Percentiles rank a stretch among this genome's conserved stretches.
Evolutionary conservation across 306 rosid genomes (phyloP).

Genomic region (Heteromeles arbutifolia): DNA sequence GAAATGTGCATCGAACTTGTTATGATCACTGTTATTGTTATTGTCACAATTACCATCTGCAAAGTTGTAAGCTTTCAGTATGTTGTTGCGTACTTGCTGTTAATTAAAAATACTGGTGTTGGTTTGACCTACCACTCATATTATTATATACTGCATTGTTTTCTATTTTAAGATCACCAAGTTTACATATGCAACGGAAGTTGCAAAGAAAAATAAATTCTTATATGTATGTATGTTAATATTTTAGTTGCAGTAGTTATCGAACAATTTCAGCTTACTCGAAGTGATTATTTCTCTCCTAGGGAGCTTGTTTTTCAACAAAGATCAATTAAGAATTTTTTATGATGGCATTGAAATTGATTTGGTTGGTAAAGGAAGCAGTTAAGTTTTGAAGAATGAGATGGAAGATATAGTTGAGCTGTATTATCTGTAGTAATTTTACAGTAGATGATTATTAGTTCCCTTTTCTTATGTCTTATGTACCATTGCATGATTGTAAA

Average conservation of each 20-base stretch:
- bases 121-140: background rate
- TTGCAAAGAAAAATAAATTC: background rate
- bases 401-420: background rate
- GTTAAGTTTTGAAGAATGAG: background rate
- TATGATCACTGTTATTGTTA: background rate
- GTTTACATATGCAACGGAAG: background rate
- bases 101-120: background rate
- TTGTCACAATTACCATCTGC: background rate
- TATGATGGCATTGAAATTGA: background rate
- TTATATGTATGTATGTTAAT: background rate
- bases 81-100: background rate
- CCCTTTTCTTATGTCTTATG: background rate
- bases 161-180: background rate
- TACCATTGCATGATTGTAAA: constrained; percentile 5
- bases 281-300: background rate
- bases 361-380: background rate
- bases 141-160: background rate
- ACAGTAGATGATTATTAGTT: background rate
- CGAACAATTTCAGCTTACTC: background rate
- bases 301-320: background rate
- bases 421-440: background rate
- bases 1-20: background rate
- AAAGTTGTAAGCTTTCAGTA: background rate
- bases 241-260: background rate
- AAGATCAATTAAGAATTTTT: background rate